These are phyloP conservation scores for Starmera quercuum DNA, from an alignment of 805 yeast species.

Conservation along the genomic window DNA sequence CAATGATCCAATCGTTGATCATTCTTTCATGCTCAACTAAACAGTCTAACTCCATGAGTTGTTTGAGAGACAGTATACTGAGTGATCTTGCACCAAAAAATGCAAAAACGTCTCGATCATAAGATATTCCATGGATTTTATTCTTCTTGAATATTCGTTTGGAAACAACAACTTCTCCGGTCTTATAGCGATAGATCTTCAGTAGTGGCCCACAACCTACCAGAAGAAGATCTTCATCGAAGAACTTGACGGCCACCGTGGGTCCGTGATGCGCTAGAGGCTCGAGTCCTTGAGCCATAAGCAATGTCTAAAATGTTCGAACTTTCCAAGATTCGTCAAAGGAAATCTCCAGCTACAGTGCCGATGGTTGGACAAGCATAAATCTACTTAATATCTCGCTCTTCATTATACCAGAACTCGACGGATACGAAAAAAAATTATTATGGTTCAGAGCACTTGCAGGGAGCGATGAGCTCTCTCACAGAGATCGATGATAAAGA, in stretches of 20 bases:
- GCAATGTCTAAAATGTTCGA: neutral
- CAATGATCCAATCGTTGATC: slow-evolving; percentile 74
- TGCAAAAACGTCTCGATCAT: slow-evolving; percentile 27
- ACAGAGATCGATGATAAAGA: no score
- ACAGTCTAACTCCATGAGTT: slow-evolving; percentile 19
- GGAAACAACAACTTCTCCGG: slow-evolving; percentile 28
- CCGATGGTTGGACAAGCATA: no score
- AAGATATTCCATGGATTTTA: slow-evolving; percentile 73
- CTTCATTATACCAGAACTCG: no score
- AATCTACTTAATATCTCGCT: no score
- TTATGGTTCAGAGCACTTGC: no score
- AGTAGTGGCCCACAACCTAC: slow-evolving; percentile 71
- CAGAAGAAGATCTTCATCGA: slow-evolving; percentile 28
- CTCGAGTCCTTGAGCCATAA: neutral
- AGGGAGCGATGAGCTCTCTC: no score
- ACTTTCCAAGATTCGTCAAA: no score
- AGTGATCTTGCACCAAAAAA: slow-evolving; percentile 73
- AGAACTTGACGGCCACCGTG: slow-evolving; percentile 51
- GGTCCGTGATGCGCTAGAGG: slow-evolving; percentile 52
- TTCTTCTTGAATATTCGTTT: slow-evolving; percentile 54
- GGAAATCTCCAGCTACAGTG: no score
- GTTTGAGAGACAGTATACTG: slow-evolving; percentile 28
- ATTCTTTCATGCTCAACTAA: slow-evolving; percentile 34
- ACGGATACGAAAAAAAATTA: no score
- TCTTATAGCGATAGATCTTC: slow-evolving; percentile 41